Evolutionary conservation across 2,329 filamentous ascomycete genomes (phyloP).

Genomic region (Colletotrichum orbiculare): DNA sequence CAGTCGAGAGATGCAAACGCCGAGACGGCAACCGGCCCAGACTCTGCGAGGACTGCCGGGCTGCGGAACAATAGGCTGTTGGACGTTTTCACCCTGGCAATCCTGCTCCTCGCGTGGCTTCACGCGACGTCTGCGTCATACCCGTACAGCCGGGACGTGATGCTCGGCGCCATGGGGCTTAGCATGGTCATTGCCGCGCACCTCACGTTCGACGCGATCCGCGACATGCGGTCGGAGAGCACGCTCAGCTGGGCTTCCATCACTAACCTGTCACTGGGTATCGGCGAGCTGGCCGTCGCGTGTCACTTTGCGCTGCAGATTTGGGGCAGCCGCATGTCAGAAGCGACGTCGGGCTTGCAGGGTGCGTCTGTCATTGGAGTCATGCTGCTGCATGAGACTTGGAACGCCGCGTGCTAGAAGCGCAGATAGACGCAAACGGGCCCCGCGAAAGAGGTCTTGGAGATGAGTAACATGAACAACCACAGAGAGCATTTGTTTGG

Average conservation of each 20-base stretch:
- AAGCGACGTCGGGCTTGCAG: constrained; percentile 18
- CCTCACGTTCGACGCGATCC: constrained; percentile 33
- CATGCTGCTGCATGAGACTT: constrained; percentile 36
- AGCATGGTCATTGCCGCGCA: constrained; percentile 31
- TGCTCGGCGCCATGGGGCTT: constrained; percentile 37
- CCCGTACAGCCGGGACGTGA: constrained; percentile 35
- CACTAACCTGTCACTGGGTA: constrained; percentile 28
- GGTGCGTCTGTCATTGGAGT: constrained; percentile 32
- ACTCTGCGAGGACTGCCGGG: constrained; percentile 13
- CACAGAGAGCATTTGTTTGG: too few relatives aligned
- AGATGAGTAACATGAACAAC: too few relatives aligned
- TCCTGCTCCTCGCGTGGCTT: constrained; percentile 32
- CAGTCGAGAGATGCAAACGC: not conserved
- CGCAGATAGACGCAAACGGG: not conserved
- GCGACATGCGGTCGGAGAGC: constrained; percentile 23
- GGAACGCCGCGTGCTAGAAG: constrained; percentile 31
- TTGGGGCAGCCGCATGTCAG: constrained; percentile 17
- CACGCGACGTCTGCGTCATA: constrained; percentile 32
- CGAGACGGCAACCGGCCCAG: constrained; percentile 7
- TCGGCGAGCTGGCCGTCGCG: constrained; percentile 33
- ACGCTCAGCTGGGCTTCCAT: constrained; percentile 30
- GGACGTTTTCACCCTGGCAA: constrained; percentile 35
- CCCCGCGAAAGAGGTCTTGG: too few relatives aligned
- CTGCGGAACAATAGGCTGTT: constrained; percentile 33
- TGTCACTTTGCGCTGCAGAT: constrained; percentile 34